These are phyloP conservation scores for Vaccinium macrocarpon DNA, from an alignment of 148 eudicot genomes.

Conservation along the genomic window DNA sequence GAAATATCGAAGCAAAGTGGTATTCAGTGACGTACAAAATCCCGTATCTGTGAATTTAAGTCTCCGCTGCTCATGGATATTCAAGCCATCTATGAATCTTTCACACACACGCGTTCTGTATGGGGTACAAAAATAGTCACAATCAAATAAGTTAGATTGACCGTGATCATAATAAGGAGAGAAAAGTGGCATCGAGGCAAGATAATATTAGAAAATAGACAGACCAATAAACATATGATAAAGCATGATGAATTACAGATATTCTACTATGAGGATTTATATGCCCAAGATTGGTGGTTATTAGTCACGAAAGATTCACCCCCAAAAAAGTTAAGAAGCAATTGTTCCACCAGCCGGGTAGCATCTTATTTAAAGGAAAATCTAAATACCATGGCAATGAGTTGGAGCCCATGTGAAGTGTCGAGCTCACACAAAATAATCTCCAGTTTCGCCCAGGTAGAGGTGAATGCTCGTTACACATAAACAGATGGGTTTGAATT, in stretches of 20 bases:
- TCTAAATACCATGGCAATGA: not conserved
- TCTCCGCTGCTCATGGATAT: not conserved
- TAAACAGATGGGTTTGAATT: too few species aligned
- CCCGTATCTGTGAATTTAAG: not conserved
- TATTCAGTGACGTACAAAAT: not conserved
- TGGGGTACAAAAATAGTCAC: not conserved
- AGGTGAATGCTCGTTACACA: too few species aligned
- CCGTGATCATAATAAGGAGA: not conserved
- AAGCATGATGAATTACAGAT: not conserved
- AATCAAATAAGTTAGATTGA: not conserved
- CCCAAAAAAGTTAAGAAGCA: not conserved
- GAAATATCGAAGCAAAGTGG: not conserved
- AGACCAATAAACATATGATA: not conserved
- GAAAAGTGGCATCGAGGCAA: not conserved
- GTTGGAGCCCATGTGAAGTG: not conserved
- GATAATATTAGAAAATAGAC: not conserved
- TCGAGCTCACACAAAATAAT: not conserved
- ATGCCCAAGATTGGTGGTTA: not conserved
- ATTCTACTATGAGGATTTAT: not conserved
- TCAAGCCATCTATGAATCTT: slow-evolving; percentile 36
- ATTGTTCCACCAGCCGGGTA: not conserved
- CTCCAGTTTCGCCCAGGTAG: not conserved
- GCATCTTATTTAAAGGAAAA: not conserved
- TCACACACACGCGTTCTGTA: slow-evolving; percentile 73
- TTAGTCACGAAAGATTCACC: not conserved